Evolutionary conservation across 1,284 basidiomycete species (phyloP), one percentile per base, ranked within the genome.

Genomic region (Ceratobasidium sp.): DNA sequence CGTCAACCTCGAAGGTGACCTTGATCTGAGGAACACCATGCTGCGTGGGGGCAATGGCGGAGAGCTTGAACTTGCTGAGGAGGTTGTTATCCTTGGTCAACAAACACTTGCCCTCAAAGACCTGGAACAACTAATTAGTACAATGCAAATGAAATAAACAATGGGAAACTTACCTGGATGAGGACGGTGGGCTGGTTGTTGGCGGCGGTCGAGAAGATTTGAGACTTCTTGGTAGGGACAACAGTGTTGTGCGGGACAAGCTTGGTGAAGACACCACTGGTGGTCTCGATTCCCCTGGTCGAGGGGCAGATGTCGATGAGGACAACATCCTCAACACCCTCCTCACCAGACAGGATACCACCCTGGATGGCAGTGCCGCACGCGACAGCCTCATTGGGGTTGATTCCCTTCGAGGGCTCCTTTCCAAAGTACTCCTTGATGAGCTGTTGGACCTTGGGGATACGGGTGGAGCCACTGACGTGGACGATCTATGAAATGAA

Each of bases 351-450:
- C 80, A 86, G 82, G 79, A 85, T 82, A 73, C 84, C 84, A 76
- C 95, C 98, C 86, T 99, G 97, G 79, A 99, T 96, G 76, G 97
- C 96, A 77, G 97, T 97, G 87, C 97, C 97, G 84, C 98, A 98
- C 47, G 98, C 97, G 77, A 99, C 96, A 75, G 98, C 97, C 86
- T 98, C 96, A 80, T 99, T 97, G 76, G 97, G 97, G 91, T 99
- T 98, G 88, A 99, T 98, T 79, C 80, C 76, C 78, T 80, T 82
- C 76, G 81, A 82, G 78, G 83, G 81, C 77, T 83, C 82, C 69
- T 86, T 86, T 78, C 83, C 84, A 77, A 86, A 86, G 82, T 81
- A 85, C 72, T 85, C 84, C 78, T 83, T 82, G 79, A 88, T 83
- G 76, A 88, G 84, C 77, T 86, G 83, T 80, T 86, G 86, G 75